Evolutionary conservation across 2,329 filamentous ascomycete genomes (phyloP), one percentile per base, ranked within the genome.

Genomic region (Calonectria hawksworthii): DNA sequence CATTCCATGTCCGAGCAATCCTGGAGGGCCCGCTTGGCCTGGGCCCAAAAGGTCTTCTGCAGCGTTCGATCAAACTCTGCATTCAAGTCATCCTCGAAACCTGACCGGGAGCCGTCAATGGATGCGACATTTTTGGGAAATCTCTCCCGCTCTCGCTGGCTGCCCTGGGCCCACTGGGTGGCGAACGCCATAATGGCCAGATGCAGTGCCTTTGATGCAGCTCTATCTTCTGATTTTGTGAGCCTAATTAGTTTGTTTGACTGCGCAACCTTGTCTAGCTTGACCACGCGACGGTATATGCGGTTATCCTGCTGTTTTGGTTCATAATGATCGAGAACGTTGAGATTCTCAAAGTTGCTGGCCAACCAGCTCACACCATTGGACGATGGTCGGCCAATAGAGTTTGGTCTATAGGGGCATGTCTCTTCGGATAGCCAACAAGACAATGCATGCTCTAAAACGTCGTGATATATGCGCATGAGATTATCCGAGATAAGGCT

Each of bases 401-500:
- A 74, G 36, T 74, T 75, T 2, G 80, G 80, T 16, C 81, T 78
- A 76, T 90, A 90, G 0, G 89, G 89, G 69, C 89, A 91, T 3
- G 88, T 90, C 61, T 86, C 84, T 74, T 90, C 89, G 0, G 88
- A 89, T 23, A 90, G 77, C 89, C 89, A 91, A 78, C 89, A 90
- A 2, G 88, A 87, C 9, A 90, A 80, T 16, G 87, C 88, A 76
- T 89, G 87, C 75, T 90, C 89, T 75, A 90, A 84, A 36, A 88
- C 89, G 75, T 90, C 88, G 76, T 90, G 89, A 78, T 90, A 91
- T 41, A 90, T 87, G 56, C 80, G 75, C 80, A 81, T 81, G 7
- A 81, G 47, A 28, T 81, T 81, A 23, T 81, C 80, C 34, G 80
- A 79, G 10, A 81, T 81, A n/a, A 81, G 63, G 34, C 74, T 75